Evolutionary conservation across 108 stramenopile genomes (phyloP).

Genomic region (Parmales sp.): DNA sequence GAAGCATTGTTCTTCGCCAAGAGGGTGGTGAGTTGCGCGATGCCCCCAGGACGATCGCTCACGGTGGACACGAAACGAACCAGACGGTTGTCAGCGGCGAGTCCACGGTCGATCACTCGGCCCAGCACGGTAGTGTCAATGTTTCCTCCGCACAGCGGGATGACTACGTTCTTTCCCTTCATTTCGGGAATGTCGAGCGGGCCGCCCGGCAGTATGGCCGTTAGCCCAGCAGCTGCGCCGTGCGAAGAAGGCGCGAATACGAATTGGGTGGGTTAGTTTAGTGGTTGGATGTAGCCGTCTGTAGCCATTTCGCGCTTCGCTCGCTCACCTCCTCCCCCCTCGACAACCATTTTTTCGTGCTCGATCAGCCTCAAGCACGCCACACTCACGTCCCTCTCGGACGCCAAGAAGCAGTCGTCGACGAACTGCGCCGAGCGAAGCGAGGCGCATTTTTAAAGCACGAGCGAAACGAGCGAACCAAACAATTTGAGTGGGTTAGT

Average conservation of each 20-base stretch:
- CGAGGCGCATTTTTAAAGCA: too few species aligned
- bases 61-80: slow-evolving; percentile 84
- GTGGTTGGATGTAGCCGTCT: too few species aligned
- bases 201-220: slow-evolving; percentile 79
- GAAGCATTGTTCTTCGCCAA: slow-evolving; percentile 56
- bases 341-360: slow-evolving; percentile 89
- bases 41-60: slow-evolving; percentile 81
- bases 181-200: slow-evolving; percentile 64
- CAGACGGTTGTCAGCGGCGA: slow-evolving; percentile 85
- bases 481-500: too few species aligned
- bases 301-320: too few species aligned
- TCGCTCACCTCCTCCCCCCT: slow-evolving; percentile 51
- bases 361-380: slow-evolving; percentile 87
- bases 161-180: slow-evolving; percentile 83
- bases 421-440: too few species aligned
- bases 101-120: slow-evolving; percentile 81
- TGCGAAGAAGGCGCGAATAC: too few species aligned
- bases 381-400: slow-evolving; percentile 76
- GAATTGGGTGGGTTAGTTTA: too few species aligned
- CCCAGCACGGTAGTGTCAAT: slow-evolving; percentile 89
- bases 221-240: slow-evolving; percentile 85
- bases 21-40: slow-evolving; percentile 58
- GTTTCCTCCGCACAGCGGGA: slow-evolving; percentile 93
- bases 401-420: slow-evolving; percentile 66
- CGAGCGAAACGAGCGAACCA: too few species aligned